Conservation (phyloP, 192 early-diverging fungal species). For the Podochytrium sp. region DNA sequence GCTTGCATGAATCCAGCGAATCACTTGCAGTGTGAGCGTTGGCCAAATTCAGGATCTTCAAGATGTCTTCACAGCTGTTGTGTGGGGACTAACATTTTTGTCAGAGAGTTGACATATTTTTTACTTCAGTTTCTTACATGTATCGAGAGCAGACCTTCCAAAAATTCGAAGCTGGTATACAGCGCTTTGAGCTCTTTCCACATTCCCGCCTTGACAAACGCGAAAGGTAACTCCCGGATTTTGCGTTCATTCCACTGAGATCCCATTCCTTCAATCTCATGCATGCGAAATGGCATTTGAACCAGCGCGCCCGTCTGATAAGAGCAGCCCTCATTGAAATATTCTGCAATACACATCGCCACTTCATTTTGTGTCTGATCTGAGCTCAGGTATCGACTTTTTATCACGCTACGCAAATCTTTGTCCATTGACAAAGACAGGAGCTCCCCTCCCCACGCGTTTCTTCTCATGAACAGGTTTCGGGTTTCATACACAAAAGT, state of each 20-base stretch:
- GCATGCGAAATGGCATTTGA: neutral
- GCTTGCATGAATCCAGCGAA: slow-evolving; percentile 6
- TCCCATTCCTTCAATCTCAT: neutral
- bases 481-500: neutral
- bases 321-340: neutral
- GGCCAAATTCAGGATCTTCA: neutral
- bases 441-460: slow-evolving; percentile 27
- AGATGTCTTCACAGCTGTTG: neutral
- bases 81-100: neutral
- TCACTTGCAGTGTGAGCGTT: neutral
- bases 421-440: slow-evolving; percentile 8
- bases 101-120: neutral
- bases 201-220: neutral
- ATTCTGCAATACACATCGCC: slow-evolving; percentile 1
- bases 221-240: slow-evolving; percentile 16
- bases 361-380: neutral
- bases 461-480: neutral
- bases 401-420: slow-evolving; percentile 2
- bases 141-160: neutral
- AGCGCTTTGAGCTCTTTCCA: neutral
- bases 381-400: neutral
- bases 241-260: slow-evolving; percentile 24
- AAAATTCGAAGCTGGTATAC: slow-evolving; percentile 4
- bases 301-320: neutral
- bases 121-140: slow-evolving; percentile 1